Evolutionary conservation across 2,329 filamentous ascomycete species (phyloP).

Genomic region (Pestalotiopsis sp.): DNA sequence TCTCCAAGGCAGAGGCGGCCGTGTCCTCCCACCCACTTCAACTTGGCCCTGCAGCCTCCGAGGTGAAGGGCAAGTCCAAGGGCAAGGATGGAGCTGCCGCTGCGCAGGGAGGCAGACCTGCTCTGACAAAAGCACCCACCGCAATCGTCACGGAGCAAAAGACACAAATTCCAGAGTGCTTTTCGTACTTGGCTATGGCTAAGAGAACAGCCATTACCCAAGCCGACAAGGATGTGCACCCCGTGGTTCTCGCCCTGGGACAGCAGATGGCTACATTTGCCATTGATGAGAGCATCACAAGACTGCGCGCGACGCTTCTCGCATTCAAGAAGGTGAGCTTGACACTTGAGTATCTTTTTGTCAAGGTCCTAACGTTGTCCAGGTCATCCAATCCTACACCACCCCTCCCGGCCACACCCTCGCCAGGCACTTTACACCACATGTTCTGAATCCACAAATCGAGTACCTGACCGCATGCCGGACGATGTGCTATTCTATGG

Average conservation of each 20-base stretch:
- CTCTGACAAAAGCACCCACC: conserved; percentile 35
- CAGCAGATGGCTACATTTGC: conserved; percentile 89
- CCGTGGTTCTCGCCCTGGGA: conserved; percentile 80
- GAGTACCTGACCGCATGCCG: conserved; percentile 91
- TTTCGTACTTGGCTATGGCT: conserved; percentile 80
- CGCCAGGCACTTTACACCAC: conserved; percentile 86
- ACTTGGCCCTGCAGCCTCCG: conserved; percentile 38
- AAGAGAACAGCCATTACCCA: conserved; percentile 56
- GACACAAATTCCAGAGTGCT: conserved; percentile 69
- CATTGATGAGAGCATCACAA: conserved; percentile 85
- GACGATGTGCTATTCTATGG: conserved; percentile 96
- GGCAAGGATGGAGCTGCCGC: conserved; percentile 43
- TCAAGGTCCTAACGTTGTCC: not conserved
- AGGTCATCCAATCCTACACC: conserved; percentile 92
- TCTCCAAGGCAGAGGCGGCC: conserved; percentile 39
- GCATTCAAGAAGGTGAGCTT: conserved; percentile 79
- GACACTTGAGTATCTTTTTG: not conserved
- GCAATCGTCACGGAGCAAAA: conserved; percentile 56
- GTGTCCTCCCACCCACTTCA: conserved; percentile 33
- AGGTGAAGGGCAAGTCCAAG: conserved; percentile 52
- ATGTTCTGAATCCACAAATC: conserved; percentile 92
- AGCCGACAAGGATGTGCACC: conserved; percentile 80
- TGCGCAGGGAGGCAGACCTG: conserved; percentile 29
- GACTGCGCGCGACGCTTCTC: conserved; percentile 83
- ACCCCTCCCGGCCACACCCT: conserved; percentile 85